These are phyloP conservation scores for Myrica gale DNA, from an alignment of 306 rosid species.

Conservation along the genomic window DNA sequence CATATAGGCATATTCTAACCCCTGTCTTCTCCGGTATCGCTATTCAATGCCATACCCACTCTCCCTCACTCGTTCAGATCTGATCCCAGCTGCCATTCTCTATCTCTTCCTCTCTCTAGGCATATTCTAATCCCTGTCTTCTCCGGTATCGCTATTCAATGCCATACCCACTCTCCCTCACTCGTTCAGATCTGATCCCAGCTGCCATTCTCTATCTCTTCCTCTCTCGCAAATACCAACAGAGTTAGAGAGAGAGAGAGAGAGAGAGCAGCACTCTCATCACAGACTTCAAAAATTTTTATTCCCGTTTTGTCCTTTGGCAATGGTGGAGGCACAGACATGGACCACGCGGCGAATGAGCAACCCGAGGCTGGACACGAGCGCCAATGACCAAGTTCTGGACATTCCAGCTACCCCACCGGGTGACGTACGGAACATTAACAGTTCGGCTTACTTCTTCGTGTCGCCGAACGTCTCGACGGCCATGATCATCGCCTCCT, in stretches of 20 bases:
- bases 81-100: background rate
- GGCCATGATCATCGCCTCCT: slow-evolving; percentile 55
- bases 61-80: slow-evolving; percentile 29
- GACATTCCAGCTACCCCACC: slow-evolving; percentile 77
- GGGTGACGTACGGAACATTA: slow-evolving; percentile 49
- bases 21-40: background rate
- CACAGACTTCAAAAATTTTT: background rate
- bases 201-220: background rate
- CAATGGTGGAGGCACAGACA: slow-evolving; percentile 90
- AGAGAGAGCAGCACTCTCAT: no score
- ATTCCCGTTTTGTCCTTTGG: slow-evolving; percentile 11
- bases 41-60: slow-evolving; percentile 10
- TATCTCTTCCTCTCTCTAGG: slow-evolving; percentile 6
- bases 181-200: slow-evolving; percentile 34
- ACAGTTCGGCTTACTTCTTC: slow-evolving; percentile 24
- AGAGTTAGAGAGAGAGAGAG: background rate
- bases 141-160: background rate
- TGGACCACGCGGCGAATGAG: slow-evolving; percentile 90
- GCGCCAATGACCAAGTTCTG: slow-evolving; percentile 46
- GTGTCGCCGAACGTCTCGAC: slow-evolving; percentile 45
- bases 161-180: slow-evolving; percentile 4
- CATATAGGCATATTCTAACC: background rate
- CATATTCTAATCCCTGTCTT: background rate
- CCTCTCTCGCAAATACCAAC: slow-evolving; percentile 9
- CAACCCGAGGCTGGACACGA: slow-evolving; percentile 60